Percentiles rank a stretch among this genome's conserved stretches.
These are phyloP conservation scores for Pichia phayaonensis DNA, from an alignment of 805 yeast species.

Conservation along the genomic window DNA sequence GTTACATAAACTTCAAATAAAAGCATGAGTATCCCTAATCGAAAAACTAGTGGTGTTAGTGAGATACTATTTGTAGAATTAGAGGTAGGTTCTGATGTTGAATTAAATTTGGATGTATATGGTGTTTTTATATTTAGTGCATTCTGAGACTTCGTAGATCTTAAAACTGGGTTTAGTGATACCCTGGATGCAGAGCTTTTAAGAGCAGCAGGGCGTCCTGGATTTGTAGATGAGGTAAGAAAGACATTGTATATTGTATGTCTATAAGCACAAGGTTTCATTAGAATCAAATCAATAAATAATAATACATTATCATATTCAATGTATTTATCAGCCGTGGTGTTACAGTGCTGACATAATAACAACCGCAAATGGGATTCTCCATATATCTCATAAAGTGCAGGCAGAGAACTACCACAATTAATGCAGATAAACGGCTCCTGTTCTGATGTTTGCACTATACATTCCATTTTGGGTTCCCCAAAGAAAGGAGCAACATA, in stretches of 20 bases:
- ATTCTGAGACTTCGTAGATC: background rate
- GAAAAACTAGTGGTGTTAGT: slow-evolving; percentile 16
- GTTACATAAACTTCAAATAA: slow-evolving; percentile 83
- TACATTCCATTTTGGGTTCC: background rate
- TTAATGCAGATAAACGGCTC: slow-evolving; percentile 56
- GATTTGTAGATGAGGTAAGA: background rate
- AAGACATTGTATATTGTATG: slow-evolving; percentile 76
- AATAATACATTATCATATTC: slow-evolving; percentile 82
- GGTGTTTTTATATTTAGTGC: background rate
- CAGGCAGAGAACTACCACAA: slow-evolving; percentile 59
- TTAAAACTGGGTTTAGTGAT: background rate
- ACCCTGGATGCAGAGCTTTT: background rate
- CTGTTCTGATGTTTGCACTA: background rate
- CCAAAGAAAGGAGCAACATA: background rate
- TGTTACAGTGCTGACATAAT: slow-evolving; percentile 62
- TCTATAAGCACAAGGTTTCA: slow-evolving; percentile 82
- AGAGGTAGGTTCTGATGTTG: background rate
- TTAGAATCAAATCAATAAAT: slow-evolving; percentile 71
- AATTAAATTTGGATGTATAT: background rate
- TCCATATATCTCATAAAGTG: slow-evolving; percentile 66
- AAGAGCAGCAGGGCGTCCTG: background rate
- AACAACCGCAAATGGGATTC: slow-evolving; percentile 74
- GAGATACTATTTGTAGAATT: background rate
- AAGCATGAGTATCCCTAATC: slow-evolving; percentile 54
- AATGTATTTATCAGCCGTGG: slow-evolving; percentile 81